Evolutionary conservation across 2,329 filamentous ascomycete genomes (phyloP).

Genomic region (Pestalotiopsis sp.): DNA sequence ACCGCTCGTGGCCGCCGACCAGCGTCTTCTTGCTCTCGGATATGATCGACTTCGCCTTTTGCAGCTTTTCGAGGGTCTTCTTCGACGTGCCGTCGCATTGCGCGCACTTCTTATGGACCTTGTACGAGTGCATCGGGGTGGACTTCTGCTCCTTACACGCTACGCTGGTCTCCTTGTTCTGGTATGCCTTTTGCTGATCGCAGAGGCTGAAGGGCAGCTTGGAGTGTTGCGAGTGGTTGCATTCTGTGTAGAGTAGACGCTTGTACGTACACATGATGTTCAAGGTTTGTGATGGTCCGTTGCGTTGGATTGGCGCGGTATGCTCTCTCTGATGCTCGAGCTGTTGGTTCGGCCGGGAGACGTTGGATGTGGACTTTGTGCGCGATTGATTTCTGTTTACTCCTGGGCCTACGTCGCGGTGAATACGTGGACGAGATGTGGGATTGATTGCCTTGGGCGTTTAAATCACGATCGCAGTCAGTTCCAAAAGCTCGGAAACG

Average conservation of each 20-base stretch:
- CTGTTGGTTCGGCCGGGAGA: not conserved
- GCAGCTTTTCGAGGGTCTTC: slow-evolving; percentile 5
- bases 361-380: not conserved
- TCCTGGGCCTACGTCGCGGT: not conserved
- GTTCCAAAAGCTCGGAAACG: not conserved
- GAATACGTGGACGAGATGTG: not conserved
- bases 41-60: slow-evolving; percentile 11
- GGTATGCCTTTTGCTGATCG: slow-evolving; percentile 16
- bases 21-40: slow-evolving; percentile 12
- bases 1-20: slow-evolving; percentile 5
- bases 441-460: not conserved
- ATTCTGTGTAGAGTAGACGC: slow-evolving; percentile 23
- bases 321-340: not conserved
- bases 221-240: slow-evolving; percentile 25
- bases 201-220: slow-evolving; percentile 18
- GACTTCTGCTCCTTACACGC: slow-evolving; percentile 20
- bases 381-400: not conserved
- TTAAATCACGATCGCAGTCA: not conserved
- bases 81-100: slow-evolving; percentile 14
- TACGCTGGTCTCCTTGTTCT: slow-evolving; percentile 3
- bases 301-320: not conserved
- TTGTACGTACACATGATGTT: slow-evolving; percentile 27
- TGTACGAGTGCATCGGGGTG: slow-evolving; percentile 21
- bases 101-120: slow-evolving; percentile 16
- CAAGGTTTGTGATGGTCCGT: not conserved